These are phyloP conservation scores for Inga laurina DNA, from an alignment of 306 rosid genomes.

Conservation along the genomic window DNA sequence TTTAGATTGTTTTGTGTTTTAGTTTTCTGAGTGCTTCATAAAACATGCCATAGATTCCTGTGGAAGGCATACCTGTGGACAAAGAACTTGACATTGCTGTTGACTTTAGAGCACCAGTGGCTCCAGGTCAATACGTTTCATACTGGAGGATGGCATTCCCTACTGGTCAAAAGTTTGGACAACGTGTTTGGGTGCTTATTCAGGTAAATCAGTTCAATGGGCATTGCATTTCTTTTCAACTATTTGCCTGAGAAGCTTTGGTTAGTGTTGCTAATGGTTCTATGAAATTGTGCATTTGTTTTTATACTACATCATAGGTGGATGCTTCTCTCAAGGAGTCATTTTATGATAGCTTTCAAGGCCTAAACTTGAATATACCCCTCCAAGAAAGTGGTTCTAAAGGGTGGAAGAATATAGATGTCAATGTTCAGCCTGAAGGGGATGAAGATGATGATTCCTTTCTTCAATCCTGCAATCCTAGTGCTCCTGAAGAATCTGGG, in stretches of 20 bases:
- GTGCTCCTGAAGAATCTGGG: slow-evolving; percentile 31
- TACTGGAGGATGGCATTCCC: slow-evolving; percentile 84
- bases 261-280: slow-evolving; percentile 8
- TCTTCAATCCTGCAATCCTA: slow-evolving; percentile 35
- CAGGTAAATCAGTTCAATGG: slow-evolving; percentile 49
- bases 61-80: slow-evolving; percentile 52
- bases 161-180: slow-evolving; percentile 81
- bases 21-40: slow-evolving; percentile 26
- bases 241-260: background rate
- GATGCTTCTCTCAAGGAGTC: slow-evolving; percentile 59
- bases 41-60: slow-evolving; percentile 56
- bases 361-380: slow-evolving; percentile 68
- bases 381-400: slow-evolving; percentile 34
- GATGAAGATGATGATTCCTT: slow-evolving; percentile 36
- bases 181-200: slow-evolving; percentile 88
- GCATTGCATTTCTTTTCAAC: background rate
- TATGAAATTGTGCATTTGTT: background rate
- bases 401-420: slow-evolving; percentile 47
- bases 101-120: slow-evolving; percentile 70
- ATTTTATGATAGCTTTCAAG: slow-evolving; percentile 44
- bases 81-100: slow-evolving; percentile 79
- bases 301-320: slow-evolving; percentile 53
- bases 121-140: slow-evolving; percentile 78
- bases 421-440: slow-evolving; percentile 44
- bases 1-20: background rate